Percentiles rank a stretch among this genome's conserved stretches.
These are phyloP conservation scores for Pelagophyceae sp. DNA, from an alignment of 352 stramenopile species.

Conservation along the genomic window DNA sequence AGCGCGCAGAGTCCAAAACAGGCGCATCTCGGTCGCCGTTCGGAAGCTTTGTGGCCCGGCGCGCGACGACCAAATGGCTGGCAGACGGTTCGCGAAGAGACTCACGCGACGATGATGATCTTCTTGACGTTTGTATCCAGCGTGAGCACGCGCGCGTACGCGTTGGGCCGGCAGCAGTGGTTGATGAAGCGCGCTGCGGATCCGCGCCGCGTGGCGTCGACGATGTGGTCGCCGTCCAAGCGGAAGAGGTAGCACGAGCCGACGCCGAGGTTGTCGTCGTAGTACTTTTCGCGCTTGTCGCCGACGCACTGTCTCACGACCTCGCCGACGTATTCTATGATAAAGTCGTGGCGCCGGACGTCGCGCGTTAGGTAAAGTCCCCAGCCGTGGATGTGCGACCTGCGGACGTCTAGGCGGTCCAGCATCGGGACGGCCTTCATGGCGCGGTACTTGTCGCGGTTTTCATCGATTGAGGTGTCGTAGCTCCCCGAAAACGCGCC, in stretches of 20 bases:
- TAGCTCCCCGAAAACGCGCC: too few species aligned
- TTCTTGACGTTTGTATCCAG: slow-evolving; percentile 80
- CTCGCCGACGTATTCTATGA: slow-evolving; percentile 88
- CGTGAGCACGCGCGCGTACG: slow-evolving; percentile 63
- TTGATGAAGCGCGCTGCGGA: slow-evolving; percentile 93
- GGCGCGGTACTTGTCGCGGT: slow-evolving; percentile 57
- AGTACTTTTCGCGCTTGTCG: slow-evolving; percentile 72
- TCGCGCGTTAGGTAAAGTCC: slow-evolving; percentile 80
- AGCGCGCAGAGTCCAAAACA: too few species aligned
- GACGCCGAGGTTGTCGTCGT: slow-evolving; percentile 73
- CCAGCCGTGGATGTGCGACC: slow-evolving; percentile 87
- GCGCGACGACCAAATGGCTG: too few species aligned
- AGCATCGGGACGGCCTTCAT: slow-evolving; percentile 77
- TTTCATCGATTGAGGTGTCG: slow-evolving; percentile 47
- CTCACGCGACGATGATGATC: slow-evolving; percentile 91
- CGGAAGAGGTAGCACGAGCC: slow-evolving; percentile 92
- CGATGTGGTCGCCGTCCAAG: slow-evolving; percentile 82
- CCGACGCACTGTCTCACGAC: slow-evolving; percentile 74
- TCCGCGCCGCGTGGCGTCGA: slow-evolving; percentile 81
- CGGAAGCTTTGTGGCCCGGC: too few species aligned
- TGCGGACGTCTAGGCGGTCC: slow-evolving; percentile 73
- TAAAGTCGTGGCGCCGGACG: slow-evolving; percentile 77
- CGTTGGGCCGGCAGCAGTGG: slow-evolving; percentile 83
- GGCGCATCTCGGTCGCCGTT: too few species aligned
- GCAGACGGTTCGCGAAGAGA: too few species aligned